Evolutionary conservation across 148 eudicot species (phyloP), one percentile per base, ranked within the genome.

Genomic region (Suaeda aralocaspica): DNA sequence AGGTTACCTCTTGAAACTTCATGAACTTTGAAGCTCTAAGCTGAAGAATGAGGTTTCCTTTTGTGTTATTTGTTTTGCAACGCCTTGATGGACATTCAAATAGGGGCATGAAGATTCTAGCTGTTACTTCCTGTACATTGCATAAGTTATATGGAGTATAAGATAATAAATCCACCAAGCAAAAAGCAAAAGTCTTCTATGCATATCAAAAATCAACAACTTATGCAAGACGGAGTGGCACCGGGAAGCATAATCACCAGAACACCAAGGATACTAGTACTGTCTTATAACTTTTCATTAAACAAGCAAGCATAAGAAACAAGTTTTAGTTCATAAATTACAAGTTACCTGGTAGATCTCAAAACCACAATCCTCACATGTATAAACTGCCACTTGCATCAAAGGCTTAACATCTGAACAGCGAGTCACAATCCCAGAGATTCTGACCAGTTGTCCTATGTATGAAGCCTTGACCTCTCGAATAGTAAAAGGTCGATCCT

Each of bases 391-490:
- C 24, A 95, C 99, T 80, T 95, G 90, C 97, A 95, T 95, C 77
- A 95, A 74, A 31, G 99, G 99, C 77, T 95, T 95, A 51, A 95
- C 99, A 80, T 95, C 99, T 29, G 99, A 89, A 78, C 99, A 95
- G 1, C 99, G 96, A 39, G 97, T 95, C 52, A 95, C 96, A 39
- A 95, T 95, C 57, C 99, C 99, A 64, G 99, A 88, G 80, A 91
- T 79, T 78, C 88, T 81, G 18, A 95, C 97, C 26, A 95, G 91
- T 67, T 91, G 99, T 13, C 99, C 99, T 69, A 95, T 95, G 68
- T 95, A 68, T 48, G 99, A 89, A 77, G 99, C 99, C 76, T 79
- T 95, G 29, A 95, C 96, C 79, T 91, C 96, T 80, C 99, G 82
- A 49, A 94, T 91, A 33, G 99, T 91, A 77, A 82, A 94, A 30